phyloP scores from a whole-genome alignment of 2,329 filamentous ascomycete species.

The Fusarium sp. region DNA sequence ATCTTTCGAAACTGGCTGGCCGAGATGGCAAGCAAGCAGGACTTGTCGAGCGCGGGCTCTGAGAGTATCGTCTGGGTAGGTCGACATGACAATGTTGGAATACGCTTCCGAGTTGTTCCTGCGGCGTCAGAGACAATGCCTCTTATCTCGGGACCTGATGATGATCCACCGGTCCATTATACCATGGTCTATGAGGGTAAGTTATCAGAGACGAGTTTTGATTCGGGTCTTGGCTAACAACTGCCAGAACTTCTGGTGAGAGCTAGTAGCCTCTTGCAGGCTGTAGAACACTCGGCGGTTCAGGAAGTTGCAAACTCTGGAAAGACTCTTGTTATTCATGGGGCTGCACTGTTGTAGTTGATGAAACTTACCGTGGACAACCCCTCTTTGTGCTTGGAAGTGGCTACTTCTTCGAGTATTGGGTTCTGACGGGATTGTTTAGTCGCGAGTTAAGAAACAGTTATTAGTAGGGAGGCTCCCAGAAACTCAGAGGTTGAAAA shows the following conservation, averaged over 20 bases:
- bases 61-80: slow-evolving; percentile 76
- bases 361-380: neutral
- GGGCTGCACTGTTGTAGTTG: slow-evolving; percentile 39
- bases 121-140: slow-evolving; percentile 57
- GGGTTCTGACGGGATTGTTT: neutral
- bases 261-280: slow-evolving; percentile 71
- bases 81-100: slow-evolving; percentile 70
- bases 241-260: slow-evolving; percentile 73
- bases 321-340: slow-evolving; percentile 75
- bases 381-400: neutral
- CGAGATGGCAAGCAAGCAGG: slow-evolving; percentile 47
- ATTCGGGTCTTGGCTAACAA: slow-evolving; percentile 16
- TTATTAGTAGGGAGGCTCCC: neutral
- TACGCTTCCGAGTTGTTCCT: slow-evolving; percentile 71
- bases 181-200: slow-evolving; percentile 78
- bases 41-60: neutral
- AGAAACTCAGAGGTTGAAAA: neutral
- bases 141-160: slow-evolving; percentile 67
- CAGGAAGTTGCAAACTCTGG: slow-evolving; percentile 70
- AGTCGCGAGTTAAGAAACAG: neutral
- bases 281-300: slow-evolving; percentile 72
- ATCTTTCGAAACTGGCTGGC: slow-evolving; percentile 80
- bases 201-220: slow-evolving; percentile 27
- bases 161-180: slow-evolving; percentile 77
- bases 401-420: neutral